Base-by-base conservation (phyloP, 192 early-diverging fungal genomes). In the Backusella australiensis region DNA sequence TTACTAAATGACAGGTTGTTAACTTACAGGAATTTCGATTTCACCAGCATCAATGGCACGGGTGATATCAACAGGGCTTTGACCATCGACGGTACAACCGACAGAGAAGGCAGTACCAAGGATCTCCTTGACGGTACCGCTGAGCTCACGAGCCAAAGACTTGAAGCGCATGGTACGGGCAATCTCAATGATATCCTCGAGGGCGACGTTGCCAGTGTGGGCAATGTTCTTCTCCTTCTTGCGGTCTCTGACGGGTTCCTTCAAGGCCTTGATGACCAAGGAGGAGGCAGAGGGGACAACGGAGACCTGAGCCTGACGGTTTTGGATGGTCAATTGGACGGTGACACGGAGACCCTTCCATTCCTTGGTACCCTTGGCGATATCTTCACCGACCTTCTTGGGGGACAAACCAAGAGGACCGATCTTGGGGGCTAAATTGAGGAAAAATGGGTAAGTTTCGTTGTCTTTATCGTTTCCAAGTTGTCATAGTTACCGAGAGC, bases 221-320 rank as follows among this genome's bases (percentile, higher is more conserved):
- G 96, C 91, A 86, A 98, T 96, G 94, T 99, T 99, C 95, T 99
- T 99, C 88, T 99, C 98, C 96, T 99, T 99, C 94, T 99, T 99
- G 86, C 92, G 89, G 87, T 99, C 98, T 75, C 98, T 89, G 38
- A 92, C 91, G 63, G 97, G 93, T 89, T 99, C 98, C 93, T 97
- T 98, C 67, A 99, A 88, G 76, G 98, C 98, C 83, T 89, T 85
- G 89, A 99, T 97, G 81, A 99, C 94, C 73, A 99, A 90, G 75
- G 98, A 95, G 38, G 95, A 96, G 72, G 98, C 98, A 42, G 93
- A 92, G 77, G 98, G 97, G 67, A 99, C 93, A 80, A 99, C 94
- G 77, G 96, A 93, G 77, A 99, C 94, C 39, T 91, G 88, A 72
- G 98, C 98, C 86, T 99, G 98, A 93, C 98, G 94, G 94, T 99